A percentile compares a stretch with the other conserved stretches of the same genome.
phyloP scores from a whole-genome alignment of 345 rosid genomes.

The Rhodomyrtus tomentosa region DNA sequence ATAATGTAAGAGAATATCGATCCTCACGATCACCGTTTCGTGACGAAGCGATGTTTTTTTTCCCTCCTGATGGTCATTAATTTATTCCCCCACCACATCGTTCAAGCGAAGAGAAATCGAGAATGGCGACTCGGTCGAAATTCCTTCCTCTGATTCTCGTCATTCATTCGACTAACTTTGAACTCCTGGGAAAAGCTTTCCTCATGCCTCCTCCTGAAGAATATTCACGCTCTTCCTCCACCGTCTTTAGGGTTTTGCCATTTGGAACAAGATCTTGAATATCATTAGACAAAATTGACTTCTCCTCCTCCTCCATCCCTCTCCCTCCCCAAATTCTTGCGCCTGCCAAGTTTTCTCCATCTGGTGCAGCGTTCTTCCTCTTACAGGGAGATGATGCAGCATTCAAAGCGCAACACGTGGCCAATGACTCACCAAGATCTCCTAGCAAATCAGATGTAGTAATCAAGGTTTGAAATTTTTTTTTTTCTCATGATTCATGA shows the following conservation, averaged over 20 bases:
- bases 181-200: background rate
- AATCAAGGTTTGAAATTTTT: background rate
- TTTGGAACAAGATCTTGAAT: background rate
- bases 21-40: background rate
- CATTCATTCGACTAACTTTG: background rate
- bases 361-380: background rate
- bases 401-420: background rate
- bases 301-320: background rate
- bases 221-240: background rate
- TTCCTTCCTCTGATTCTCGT: background rate
- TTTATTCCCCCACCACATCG: background rate
- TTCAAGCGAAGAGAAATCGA: background rate
- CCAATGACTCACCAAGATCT: background rate
- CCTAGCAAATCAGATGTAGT: background rate
- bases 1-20: background rate
- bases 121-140: background rate
- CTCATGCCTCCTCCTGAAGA: background rate
- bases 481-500: background rate
- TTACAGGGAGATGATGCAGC: background rate
- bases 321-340: background rate
- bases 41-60: background rate
- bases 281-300: background rate
- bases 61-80: rapidly evolving
- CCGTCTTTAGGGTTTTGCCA: background rate
- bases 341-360: background rate